Evolutionary conservation across 306 rosid genomes (phyloP), one percentile per base, ranked within the genome.

Genomic region (Vigna nakashimae): DNA sequence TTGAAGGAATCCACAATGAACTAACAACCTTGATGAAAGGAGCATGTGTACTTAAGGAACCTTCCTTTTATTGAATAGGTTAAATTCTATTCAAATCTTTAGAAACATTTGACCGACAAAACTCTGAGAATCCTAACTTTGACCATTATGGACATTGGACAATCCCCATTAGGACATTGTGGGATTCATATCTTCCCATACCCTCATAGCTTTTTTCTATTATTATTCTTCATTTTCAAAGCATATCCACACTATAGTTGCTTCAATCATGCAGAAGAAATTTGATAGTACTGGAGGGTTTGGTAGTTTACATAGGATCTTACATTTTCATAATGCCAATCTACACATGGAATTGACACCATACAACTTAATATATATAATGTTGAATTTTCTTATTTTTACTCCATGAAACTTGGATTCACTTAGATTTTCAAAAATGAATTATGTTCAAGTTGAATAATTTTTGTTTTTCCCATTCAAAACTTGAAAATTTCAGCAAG

Each of bases 141-240:
- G 26, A 26, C 3, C 11, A 63, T 63, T n/a, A 36, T 63, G 48
- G 69, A 63, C 69, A 64, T 64, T 64, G 50, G 49, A 38, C 50
- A 64, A 64, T 36, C 69, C 30, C 38, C 28, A 64, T 36, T 36
- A n/a, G 46, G 49, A 38, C 28, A 38, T 36, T 64, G 69, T 7
- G 69, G 42, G 49, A 45, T 20, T 32, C 45, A 32, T 62, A 32
- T 62, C 1, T 4, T 24, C 46, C 43, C 67, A 30, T 1, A 34
- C 46, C 24, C 46, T 32, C 68, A 32, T 32, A 14, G 7, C 11
- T 14, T 58, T 58, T 58, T 58, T 6, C 34, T 30, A 34, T 34
- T 34, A 34, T 43, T 8, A 7, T 17, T 16, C 7, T 55, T 5
- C 34, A 28, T 5, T 6, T 26, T 60, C 43, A 40, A 60, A 60